phyloP scores from a whole-genome alignment of 306 rosid species.

The Vigna angularis region DNA sequence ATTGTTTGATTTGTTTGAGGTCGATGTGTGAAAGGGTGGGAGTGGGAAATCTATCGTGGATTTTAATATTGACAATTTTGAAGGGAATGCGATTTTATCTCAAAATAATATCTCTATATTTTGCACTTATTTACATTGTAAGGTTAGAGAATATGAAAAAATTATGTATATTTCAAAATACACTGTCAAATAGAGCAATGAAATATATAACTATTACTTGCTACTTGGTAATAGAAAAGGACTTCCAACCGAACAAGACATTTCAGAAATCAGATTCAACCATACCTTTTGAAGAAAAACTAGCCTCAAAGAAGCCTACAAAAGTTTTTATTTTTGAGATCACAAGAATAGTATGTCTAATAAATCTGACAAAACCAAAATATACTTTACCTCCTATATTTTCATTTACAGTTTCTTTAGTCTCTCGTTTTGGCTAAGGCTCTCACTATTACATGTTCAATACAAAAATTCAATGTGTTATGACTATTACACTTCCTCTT shows the following conservation, averaged over 20 bases:
- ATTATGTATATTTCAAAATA: too few relatives aligned
- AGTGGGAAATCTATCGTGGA: too few relatives aligned
- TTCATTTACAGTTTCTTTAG: conserved; percentile 46
- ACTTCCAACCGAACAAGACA: neutral
- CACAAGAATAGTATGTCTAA: neutral
- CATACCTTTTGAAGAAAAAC: neutral
- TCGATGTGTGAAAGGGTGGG: too few relatives aligned
- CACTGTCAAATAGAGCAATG: too few relatives aligned
- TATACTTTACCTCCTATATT: conserved; percentile 44
- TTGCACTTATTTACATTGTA: too few relatives aligned
- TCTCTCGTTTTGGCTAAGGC: conserved; percentile 25
- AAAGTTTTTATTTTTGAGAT: neutral
- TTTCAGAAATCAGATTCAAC: conserved; percentile 7
- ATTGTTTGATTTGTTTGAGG: too few relatives aligned
- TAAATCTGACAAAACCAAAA: conserved; percentile 37
- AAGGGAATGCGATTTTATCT: too few relatives aligned
- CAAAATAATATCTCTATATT: too few relatives aligned
- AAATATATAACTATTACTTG: too few relatives aligned
- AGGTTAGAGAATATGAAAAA: too few relatives aligned
- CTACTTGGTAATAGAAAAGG: neutral
- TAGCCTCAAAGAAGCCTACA: conserved; percentile 16
- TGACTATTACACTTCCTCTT: conserved; percentile 42
- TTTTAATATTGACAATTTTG: too few relatives aligned
- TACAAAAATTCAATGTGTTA: conserved; percentile 37
- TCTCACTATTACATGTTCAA: conserved; percentile 38